These are phyloP conservation scores for Glycine tomentella DNA, from an alignment of 306 rosid genomes.

Conservation along the genomic window DNA sequence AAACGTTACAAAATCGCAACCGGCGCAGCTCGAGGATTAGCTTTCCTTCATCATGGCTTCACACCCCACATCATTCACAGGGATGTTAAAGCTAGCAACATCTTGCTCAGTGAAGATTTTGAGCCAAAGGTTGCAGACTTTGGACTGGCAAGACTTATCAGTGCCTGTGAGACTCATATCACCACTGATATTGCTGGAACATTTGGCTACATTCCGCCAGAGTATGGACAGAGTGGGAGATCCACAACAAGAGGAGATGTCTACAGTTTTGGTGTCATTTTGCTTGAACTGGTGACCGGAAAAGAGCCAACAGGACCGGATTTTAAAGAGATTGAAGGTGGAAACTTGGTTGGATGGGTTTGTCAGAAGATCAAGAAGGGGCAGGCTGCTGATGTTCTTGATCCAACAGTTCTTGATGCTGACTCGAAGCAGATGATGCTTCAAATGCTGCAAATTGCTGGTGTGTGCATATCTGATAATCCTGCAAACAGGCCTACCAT, in stretches of 20 bases:
- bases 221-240: conserved; percentile 97
- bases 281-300: conserved; percentile 91
- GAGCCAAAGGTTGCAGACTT: conserved; percentile 96
- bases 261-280: conserved; percentile 90
- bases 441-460: conserved; percentile 79
- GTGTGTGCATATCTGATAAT: conserved; percentile 80
- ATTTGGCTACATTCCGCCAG: conserved; percentile 97
- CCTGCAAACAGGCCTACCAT: conserved; percentile 92
- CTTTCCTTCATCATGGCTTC: conserved; percentile 94
- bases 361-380: conserved; percentile 79
- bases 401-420: conserved; percentile 69
- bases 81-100: conserved; percentile 94
- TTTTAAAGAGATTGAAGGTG: conserved; percentile 91
- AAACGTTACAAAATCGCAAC: conserved; percentile 78
- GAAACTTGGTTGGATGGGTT: conserved; percentile 98
- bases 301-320: conserved; percentile 97
- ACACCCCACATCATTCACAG: conserved; percentile 96
- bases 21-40: conserved; percentile 84
- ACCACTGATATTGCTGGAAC: conserved; percentile 95
- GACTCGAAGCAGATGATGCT: conserved; percentile 88
- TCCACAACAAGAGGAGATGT: conserved; percentile 94
- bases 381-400: conserved; percentile 82
- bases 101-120: conserved; percentile 81
- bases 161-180: conserved; percentile 97
- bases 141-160: conserved; percentile 91